Conservation (phyloP, 352 stramenopile genomes). For the Globisporangium radiosum region DNA sequence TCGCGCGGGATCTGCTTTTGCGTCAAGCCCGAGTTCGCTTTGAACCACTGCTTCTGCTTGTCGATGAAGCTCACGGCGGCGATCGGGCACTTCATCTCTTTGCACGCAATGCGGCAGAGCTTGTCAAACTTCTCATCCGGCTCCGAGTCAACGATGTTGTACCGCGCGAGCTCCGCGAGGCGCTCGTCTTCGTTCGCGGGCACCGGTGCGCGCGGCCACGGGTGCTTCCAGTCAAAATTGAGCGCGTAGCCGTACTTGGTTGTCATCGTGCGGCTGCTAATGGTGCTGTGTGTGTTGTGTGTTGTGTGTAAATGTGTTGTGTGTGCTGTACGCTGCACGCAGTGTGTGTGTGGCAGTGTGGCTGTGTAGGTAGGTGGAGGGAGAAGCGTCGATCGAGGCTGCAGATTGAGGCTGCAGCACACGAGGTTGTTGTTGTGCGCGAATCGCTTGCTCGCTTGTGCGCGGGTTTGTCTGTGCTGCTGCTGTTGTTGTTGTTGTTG, state of each 20-base stretch:
- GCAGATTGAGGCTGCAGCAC: too few relatives aligned
- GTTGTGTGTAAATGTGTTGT: too few relatives aligned
- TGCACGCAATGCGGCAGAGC: slow-evolving; percentile 81
- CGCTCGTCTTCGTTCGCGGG: slow-evolving; percentile 69
- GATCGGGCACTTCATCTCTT: slow-evolving; percentile 87
- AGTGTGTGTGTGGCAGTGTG: too few relatives aligned
- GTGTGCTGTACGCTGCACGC: too few relatives aligned
- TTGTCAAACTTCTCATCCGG: slow-evolving; percentile 85
- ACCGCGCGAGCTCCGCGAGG: slow-evolving; percentile 52
- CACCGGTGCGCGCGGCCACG: slow-evolving; percentile 66
- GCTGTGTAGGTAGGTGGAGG: too few relatives aligned
- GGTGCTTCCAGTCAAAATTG: slow-evolving; percentile 84
- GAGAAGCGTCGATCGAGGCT: too few relatives aligned
- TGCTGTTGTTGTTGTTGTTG: too few relatives aligned
- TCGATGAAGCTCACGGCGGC: slow-evolving; percentile 83
- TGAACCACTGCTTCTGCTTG: slow-evolving; percentile 86
- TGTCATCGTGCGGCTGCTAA: slow-evolving; percentile 4
- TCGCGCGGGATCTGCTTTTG: slow-evolving; percentile 81
- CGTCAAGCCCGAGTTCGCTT: slow-evolving; percentile 77
- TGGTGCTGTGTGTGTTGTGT: neutral
- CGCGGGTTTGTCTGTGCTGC: too few relatives aligned
- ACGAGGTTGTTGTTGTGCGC: too few relatives aligned
- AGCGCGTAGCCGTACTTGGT: slow-evolving; percentile 69
- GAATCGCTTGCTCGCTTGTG: too few relatives aligned
- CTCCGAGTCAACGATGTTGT: slow-evolving; percentile 78